Percentiles rank a stretch among this genome's conserved stretches.
Evolutionary conservation across 2,329 filamentous ascomycete genomes (phyloP).

Genomic region (Diplodia scrobiculata): DNA sequence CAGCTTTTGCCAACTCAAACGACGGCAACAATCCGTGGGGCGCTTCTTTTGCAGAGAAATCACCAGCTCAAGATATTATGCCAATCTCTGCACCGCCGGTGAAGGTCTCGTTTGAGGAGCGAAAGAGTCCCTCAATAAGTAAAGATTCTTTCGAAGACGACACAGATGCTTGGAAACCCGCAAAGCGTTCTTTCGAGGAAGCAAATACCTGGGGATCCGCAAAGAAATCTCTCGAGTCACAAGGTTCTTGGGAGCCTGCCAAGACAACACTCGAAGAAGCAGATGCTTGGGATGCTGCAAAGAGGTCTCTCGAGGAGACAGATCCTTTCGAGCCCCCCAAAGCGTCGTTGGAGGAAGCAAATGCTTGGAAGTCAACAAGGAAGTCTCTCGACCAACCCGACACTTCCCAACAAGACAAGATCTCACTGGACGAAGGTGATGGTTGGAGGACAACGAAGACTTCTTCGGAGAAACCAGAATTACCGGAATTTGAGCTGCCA

Average conservation of each 20-base stretch:
- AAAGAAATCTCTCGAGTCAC: slow-evolving; percentile 4
- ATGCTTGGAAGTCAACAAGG: slow-evolving; percentile 7
- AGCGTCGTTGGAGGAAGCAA: neutral
- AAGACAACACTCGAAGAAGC: neutral
- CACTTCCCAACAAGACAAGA: neutral
- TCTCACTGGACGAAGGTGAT: neutral
- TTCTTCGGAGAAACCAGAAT: neutral
- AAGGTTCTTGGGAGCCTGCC: neutral
- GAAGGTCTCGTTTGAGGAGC: slow-evolving; percentile 3
- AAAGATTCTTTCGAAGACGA: neutral
- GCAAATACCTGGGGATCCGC: neutral
- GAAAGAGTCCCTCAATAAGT: neutral
- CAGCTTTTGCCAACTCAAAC: neutral
- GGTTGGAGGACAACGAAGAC: neutral
- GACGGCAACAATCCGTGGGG: slow-evolving; percentile 13
- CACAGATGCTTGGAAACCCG: neutral
- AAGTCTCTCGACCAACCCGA: neutral
- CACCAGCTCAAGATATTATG: neutral
- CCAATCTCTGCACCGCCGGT: slow-evolving; percentile 8
- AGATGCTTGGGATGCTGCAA: neutral
- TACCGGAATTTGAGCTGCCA: neutral
- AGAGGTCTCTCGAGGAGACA: neutral
- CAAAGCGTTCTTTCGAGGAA: neutral
- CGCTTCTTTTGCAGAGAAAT: neutral
- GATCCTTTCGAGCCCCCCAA: neutral